Conservation (phyloP, 768 basidiomycete genomes). For the Termitomyces sp. region DNA sequence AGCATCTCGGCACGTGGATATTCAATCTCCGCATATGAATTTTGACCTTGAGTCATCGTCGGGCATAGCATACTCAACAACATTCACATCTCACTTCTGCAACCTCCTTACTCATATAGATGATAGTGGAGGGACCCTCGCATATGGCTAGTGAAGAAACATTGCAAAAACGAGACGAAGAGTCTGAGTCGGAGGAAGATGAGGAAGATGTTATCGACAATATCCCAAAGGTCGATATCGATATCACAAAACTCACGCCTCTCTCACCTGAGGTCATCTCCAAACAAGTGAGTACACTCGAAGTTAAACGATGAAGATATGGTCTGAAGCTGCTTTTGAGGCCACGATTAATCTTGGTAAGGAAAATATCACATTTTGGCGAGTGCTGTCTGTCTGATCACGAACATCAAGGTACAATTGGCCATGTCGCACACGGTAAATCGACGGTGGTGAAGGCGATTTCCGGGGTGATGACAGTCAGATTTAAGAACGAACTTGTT, state of each 20-base stretch:
- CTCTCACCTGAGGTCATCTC: slow-evolving; percentile 88
- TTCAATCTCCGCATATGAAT: slow-evolving; percentile 14
- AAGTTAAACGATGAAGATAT: not conserved
- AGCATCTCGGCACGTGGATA: slow-evolving; percentile 10
- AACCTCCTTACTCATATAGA: not conserved
- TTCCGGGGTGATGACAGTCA: slow-evolving; percentile 95
- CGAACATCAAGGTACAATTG: slow-evolving; percentile 74
- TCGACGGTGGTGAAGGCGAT: slow-evolving; percentile 98
- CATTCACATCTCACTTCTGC: not conserved
- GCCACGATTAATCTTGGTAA: slow-evolving; percentile 92
- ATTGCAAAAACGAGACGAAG: slow-evolving; percentile 54
- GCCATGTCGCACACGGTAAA: slow-evolving; percentile 98
- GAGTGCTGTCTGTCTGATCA: slow-evolving; percentile 12
- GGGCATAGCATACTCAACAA: not conserved
- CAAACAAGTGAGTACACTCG: slow-evolving; percentile 61
- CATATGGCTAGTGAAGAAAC: slow-evolving; percentile 68
- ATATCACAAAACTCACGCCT: slow-evolving; percentile 77
- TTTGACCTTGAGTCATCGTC: slow-evolving; percentile 5
- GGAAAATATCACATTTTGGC: not conserved
- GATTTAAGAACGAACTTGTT: slow-evolving; percentile 99
- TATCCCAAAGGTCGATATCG: slow-evolving; percentile 68
- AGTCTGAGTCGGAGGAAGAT: slow-evolving; percentile 65
- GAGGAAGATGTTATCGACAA: slow-evolving; percentile 50
- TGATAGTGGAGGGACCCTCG: not conserved
- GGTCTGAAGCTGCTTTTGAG: slow-evolving; percentile 32